Evolutionary conservation across 306 rosid genomes (phyloP), one percentile per base, ranked within the genome.

Genomic region (Nissolia schottii): DNA sequence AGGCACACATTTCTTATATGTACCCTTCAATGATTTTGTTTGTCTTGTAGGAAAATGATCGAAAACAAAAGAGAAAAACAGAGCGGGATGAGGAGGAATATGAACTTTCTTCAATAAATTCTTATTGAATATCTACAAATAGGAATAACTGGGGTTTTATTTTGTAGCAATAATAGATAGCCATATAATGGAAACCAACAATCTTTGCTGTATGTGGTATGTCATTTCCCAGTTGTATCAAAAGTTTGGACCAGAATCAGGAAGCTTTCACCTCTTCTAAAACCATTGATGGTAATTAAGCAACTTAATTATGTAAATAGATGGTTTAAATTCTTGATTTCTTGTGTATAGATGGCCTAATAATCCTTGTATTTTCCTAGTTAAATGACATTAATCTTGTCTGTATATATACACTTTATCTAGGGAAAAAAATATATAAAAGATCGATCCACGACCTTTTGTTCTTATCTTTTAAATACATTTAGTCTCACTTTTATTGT

Each of bases 41-140:
- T 73, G 72, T 74, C 53, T n/a, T 63, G 2, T 51, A 5, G 46
- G 57, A 51, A 74, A 69, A 50, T 73, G 51, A 48, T 61, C 0
- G 41, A 35, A 22, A 29, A 24, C 24, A 32, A n/a, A 16, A 50
- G 37, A 46, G 34, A 15, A 18, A 46, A 54, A 40, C 28, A 62
- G 27, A 32, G 45, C 32, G 46, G 59, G 19, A 37, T 12, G 35
- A 22, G 4, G 46, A 29, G 6, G 67, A 61, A 67, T 65, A 9
- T 23, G 61, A 67, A 60, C 34, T 59, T 59, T 73, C 46, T 23
- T 16, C 23, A 12, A 16, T 13, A 45, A 56, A 65, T 31, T 57
- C 56, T 60, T 69, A 11, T 18, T 16, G 64, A 24, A 59, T n/a
- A n/a, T 49, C n/a, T 35, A 14, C n/a, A 48, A 48, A 56, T 45